Evolutionary conservation across 768 basidiomycete genomes (phyloP).

Genomic region (Hydnum rufescens): DNA sequence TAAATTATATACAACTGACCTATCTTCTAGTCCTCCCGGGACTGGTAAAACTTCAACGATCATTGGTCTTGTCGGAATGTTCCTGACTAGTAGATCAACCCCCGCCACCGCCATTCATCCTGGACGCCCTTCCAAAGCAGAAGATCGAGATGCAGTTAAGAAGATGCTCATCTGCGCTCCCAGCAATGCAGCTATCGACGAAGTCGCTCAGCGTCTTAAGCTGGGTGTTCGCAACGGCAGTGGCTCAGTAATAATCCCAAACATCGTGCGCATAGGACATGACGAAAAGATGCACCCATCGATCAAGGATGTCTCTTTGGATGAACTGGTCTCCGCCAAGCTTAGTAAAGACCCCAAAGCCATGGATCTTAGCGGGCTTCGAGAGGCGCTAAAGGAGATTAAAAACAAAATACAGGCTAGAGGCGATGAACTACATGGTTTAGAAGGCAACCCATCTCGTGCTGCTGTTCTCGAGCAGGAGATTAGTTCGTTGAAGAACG

Average conservation of each 20-base stretch:
- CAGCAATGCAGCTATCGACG: constrained; percentile 96
- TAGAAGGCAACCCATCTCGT: background rate
- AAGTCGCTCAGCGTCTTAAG: constrained; percentile 74
- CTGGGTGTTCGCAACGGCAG: constrained; percentile 45
- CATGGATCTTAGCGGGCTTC: constrained; percentile 32
- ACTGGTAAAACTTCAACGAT: constrained; percentile 99
- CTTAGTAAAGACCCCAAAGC: constrained; percentile 23
- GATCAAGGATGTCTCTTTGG: constrained; percentile 73
- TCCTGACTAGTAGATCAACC: constrained; percentile 38
- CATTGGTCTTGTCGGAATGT: constrained; percentile 76
- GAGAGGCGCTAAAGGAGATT: constrained; percentile 42
- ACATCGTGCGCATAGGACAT: constrained; percentile 79
- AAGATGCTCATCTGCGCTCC: constrained; percentile 88
- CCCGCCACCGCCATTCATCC: constrained; percentile 31
- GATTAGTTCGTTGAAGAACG: constrained; percentile 41
- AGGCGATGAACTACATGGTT: constrained; percentile 21
- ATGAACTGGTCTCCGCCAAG: constrained; percentile 38
- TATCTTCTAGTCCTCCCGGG: constrained; percentile 62
- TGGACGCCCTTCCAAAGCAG: constrained; percentile 23
- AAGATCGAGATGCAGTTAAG: constrained; percentile 31
- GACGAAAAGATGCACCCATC: constrained; percentile 53
- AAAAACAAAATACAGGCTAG: constrained; percentile 29
- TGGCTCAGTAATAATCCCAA: constrained; percentile 36
- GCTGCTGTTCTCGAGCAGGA: constrained; percentile 27
- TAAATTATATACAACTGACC: background rate